These are phyloP conservation scores for Paxillus ammoniavirescens DNA, from an alignment of 768 basidiomycete genomes.

Conservation along the genomic window DNA sequence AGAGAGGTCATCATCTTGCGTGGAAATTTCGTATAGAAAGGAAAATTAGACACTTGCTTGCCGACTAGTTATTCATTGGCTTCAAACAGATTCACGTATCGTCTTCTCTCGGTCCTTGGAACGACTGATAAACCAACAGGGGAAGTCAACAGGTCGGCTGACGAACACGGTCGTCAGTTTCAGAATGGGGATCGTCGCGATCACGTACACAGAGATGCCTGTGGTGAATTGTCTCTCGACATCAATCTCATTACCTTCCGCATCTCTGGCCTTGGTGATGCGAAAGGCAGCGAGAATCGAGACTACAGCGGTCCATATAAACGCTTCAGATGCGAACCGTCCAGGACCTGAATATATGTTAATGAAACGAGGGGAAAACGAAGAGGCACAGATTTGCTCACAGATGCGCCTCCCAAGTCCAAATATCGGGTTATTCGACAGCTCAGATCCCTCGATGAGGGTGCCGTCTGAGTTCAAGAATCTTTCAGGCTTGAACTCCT, in stretches of 20 bases:
- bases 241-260: constrained; percentile 17
- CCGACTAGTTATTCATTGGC: not conserved
- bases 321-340: constrained; percentile 21
- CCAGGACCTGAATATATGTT: constrained; percentile 15
- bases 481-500: constrained; percentile 27
- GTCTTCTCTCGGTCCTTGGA: constrained; percentile 4
- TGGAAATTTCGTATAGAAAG: not conserved
- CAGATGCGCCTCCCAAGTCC: constrained; percentile 26
- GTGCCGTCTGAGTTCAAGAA: constrained; percentile 17
- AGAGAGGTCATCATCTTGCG: not conserved
- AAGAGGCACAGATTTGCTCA: constrained; percentile 2
- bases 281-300: constrained; percentile 22
- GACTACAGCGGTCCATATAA: constrained; percentile 20
- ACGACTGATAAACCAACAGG: constrained; percentile 22
- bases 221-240: constrained; percentile 22
- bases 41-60: not conserved
- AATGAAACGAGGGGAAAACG: not conserved
- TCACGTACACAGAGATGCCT: constrained; percentile 20
- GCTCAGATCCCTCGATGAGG: constrained; percentile 4
- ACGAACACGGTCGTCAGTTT: not conserved
- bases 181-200: not conserved
- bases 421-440: constrained; percentile 22
- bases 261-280: constrained; percentile 23
- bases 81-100: constrained; percentile 4
- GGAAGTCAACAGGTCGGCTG: constrained; percentile 22